Base-by-base conservation (phyloP, 2,329 filamentous ascomycete genomes). In the Fusarium nisikadoi region DNA sequence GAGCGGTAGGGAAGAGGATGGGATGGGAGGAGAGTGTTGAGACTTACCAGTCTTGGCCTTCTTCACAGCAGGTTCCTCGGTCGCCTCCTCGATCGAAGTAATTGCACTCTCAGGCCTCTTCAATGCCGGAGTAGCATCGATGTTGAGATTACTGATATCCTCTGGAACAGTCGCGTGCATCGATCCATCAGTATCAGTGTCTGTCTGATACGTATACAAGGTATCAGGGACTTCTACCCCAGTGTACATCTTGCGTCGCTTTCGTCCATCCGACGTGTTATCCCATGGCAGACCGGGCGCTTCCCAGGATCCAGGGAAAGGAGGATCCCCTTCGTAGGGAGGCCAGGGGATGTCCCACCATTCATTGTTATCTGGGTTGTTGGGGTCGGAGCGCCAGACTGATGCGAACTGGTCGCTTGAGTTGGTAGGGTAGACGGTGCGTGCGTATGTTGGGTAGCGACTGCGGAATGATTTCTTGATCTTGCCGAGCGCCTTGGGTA, bases 301-400 rank as follows among this genome's bases (percentile, higher is more conserved):
- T 7, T 41, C 25, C 77, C 77, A 79, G 0, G 31, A 27, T 2
- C 71, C 70, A 0, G 78, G 78, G 35, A 79, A 74, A 0, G 76
- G 77, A 4, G 74, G 57, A 0, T 23, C 19, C 0, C 74, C 77
- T 12, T 70, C 62, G 27, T 70, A 78, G 1, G 79, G 75, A 8
- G 77, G 77, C 78, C 79, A 80, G 6, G 79, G 79, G 2, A 79
- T 73, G 27, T 62, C 55, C 72, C 75, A 78, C 54, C 62, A 75
- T 2, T 16, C 65, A 1, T 56, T 46, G 55, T 81, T 81, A 8
- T 65, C 67, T 12, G 75, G 60, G 45, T 80, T 76, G 35, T 81
- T 81, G 2, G 80, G 80, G 31, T 81, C 80, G 7, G 77, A 78
- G 13, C 68, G 61, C 78, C 77, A 81, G 39, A 72, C 42, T 1